Conservation (phyloP, 371 early-diverging fungal species). For the Mucor piriformis region DNA sequence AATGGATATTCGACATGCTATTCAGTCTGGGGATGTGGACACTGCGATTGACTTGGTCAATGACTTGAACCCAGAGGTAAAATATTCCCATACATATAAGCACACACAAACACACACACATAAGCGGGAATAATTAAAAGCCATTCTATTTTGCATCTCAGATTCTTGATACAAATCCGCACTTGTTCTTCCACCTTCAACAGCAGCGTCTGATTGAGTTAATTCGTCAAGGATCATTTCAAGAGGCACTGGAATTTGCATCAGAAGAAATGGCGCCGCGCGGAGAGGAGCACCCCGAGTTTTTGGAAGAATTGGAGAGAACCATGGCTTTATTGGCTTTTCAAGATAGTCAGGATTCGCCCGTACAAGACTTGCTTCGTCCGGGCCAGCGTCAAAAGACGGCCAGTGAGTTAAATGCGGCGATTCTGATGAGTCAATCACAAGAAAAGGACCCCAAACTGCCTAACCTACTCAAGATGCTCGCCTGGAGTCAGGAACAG, state of each 20-base stretch:
- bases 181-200: slow-evolving; percentile 92
- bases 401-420: slow-evolving; percentile 93
- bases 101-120: no score
- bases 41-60: slow-evolving; percentile 95
- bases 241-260: slow-evolving; percentile 92
- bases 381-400: slow-evolving; percentile 89
- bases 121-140: background rate
- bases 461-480: slow-evolving; percentile 85
- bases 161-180: slow-evolving; percentile 95
- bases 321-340: slow-evolving; percentile 96
- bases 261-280: slow-evolving; percentile 96
- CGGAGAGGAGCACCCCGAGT: slow-evolving; percentile 94
- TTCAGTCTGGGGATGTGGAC: slow-evolving; percentile 88
- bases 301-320: slow-evolving; percentile 89
- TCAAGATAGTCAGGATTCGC: slow-evolving; percentile 65
- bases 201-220: slow-evolving; percentile 95
- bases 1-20: slow-evolving; percentile 90
- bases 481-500: slow-evolving; percentile 91
- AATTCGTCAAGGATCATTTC: slow-evolving; percentile 78
- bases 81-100: background rate
- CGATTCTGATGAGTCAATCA: slow-evolving; percentile 86
- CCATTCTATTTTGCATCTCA: slow-evolving; percentile 40
- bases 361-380: slow-evolving; percentile 85
- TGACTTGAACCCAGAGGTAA: slow-evolving; percentile 95
- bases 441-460: slow-evolving; percentile 94